phyloP scores from a whole-genome alignment of 345 rosid genomes.

The Boechera divaricarpa region DNA sequence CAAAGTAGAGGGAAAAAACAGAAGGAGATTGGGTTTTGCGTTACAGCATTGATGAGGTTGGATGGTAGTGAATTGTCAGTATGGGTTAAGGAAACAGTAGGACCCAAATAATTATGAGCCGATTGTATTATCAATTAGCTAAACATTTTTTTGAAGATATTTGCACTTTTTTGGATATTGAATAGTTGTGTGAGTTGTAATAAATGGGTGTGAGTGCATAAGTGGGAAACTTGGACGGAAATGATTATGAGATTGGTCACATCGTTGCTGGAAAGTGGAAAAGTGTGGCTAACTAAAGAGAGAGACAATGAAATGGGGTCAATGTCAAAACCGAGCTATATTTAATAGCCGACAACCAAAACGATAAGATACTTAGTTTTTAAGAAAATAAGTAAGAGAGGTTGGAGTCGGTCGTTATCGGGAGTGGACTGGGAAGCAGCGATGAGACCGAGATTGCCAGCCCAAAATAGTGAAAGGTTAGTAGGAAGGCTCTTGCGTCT shows the following conservation, averaged over 20 bases:
- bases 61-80: constrained; percentile 35
- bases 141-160: constrained; percentile 21
- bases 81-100: constrained; percentile 30
- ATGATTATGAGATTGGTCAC: constrained; percentile 32
- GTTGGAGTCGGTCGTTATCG: constrained; percentile 26
- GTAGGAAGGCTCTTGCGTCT: constrained; percentile 32
- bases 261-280: constrained; percentile 41
- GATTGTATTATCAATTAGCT: neutral
- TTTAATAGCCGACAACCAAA: constrained; percentile 28
- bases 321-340: constrained; percentile 18
- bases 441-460: constrained; percentile 23
- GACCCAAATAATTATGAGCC: constrained; percentile 22
- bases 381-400: neutral
- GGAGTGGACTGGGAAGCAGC: constrained; percentile 31
- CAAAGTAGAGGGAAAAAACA: neutral
- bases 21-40: constrained; percentile 28
- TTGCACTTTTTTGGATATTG: constrained; percentile 14
- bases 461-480: constrained; percentile 22
- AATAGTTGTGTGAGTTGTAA: constrained; percentile 15
- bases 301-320: constrained; percentile 38
- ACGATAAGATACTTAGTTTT: neutral
- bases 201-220: constrained; percentile 37
- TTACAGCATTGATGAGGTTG: constrained; percentile 45
- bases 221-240: constrained; percentile 39
- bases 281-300: constrained; percentile 12